Percentiles rank a stretch among this genome's conserved stretches.
Evolutionary conservation across 2,329 filamentous ascomycete species (phyloP).

Genomic region (Aureobasidium namibiae): DNA sequence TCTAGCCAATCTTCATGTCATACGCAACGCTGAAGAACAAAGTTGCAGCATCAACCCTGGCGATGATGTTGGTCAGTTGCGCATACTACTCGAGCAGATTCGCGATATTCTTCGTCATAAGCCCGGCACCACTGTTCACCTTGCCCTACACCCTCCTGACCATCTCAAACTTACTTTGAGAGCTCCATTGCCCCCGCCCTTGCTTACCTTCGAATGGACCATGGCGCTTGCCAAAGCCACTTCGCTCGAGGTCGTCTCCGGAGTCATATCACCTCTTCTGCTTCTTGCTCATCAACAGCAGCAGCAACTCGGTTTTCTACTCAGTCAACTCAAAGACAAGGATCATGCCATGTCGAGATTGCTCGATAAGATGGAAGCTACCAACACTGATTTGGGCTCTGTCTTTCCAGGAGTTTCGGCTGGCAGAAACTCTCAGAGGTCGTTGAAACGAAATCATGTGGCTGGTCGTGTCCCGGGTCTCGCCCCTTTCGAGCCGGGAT

Average conservation of each 20-base stretch:
- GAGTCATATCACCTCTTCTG: constrained; percentile 47
- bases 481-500: constrained; percentile 20
- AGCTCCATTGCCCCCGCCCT: constrained; percentile 53
- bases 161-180: constrained; percentile 46
- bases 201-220: constrained; percentile 58
- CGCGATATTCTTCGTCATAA: constrained; percentile 35
- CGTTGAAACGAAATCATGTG: constrained; percentile 42
- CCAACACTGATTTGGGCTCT: constrained; percentile 46
- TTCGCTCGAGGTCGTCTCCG: constrained; percentile 35
- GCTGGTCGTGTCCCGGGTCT: constrained; percentile 47
- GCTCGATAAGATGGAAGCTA: constrained; percentile 49
- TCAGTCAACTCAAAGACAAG: constrained; percentile 46
- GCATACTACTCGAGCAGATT: constrained; percentile 58
- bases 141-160: constrained; percentile 20
- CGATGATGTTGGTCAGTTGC: constrained; percentile 59
- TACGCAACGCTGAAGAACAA: constrained; percentile 52
- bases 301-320: constrained; percentile 39
- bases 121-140: constrained; percentile 26
- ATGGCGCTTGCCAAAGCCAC: constrained; percentile 44
- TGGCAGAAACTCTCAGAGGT: constrained; percentile 36
- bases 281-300: constrained; percentile 40
- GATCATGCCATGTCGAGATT: constrained; percentile 51
- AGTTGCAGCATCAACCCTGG: constrained; percentile 66
- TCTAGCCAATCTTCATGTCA: constrained; percentile 54
- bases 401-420: constrained; percentile 49